Evolutionary conservation across 202 grass and related monocot species (phyloP), one percentile per base, ranked within the genome.

Genomic region (Digitaria exilis): DNA sequence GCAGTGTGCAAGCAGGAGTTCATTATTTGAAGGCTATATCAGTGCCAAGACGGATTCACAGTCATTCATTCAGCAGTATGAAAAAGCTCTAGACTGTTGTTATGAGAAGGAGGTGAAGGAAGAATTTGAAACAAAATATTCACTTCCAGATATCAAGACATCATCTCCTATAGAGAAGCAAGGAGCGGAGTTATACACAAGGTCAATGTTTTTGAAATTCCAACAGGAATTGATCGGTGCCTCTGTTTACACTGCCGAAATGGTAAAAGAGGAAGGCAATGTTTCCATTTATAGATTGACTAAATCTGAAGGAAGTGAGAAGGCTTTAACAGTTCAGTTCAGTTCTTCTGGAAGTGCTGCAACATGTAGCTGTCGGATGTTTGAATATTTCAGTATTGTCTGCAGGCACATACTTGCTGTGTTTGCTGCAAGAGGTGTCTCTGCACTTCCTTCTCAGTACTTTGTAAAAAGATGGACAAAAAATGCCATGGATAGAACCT

Each of bases 1-100:
- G 54, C 88, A 84, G 62, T 92, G 91, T 77, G 80, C 89, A 83
- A 94, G 91, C 76, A 92, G 87, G 82, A 91, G 90, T 77, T 82
- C 54, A 3, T 87, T 89, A 69, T 89, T 89, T 76, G 75, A 92
- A 64, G 75, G 79, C 45, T 88, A 86, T 68, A 86, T 92, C 35
- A 76, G 65, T 86, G 75, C 75, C 6, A 79, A 84, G 64, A 92
- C 86, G 52, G 75, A 88, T 79, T 62, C 79, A 16, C 71, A 75
- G 57, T 82, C 82, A 71, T 93, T 93, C 82, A 87, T 90, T 60
- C 84, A 87, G 72, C 91, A 93, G 54, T 90, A 89, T 7, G 87
- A 89, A 85, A 84, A 82, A 60, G 81, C 84, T 74, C n/a, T 90
- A 34, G 91, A 87, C 74, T 79, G 84, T 57, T 82, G 87, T 61